Evolutionary conservation across 192 early-diverging fungal species (phyloP), one percentile per base, ranked within the genome.

Genomic region (Jimgerdemannia flammicorona): DNA sequence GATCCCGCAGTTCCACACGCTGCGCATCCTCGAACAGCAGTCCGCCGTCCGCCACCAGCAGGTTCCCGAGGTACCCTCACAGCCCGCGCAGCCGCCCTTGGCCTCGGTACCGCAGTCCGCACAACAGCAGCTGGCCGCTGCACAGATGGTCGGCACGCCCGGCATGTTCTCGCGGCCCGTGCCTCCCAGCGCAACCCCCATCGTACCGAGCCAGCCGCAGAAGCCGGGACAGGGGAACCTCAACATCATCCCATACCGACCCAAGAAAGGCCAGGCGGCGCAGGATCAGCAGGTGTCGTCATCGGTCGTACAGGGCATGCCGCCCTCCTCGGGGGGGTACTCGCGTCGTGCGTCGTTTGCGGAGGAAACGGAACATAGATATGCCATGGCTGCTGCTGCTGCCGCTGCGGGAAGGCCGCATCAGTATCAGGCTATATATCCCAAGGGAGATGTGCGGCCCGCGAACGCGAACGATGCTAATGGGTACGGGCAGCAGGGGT

Each of bases 161-260:
- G 44, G 10, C 70, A 71, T 18, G 18, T 54, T 54, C 63, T 54
- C 43, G 44, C 70, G 7, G 44, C 70, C 20, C 70, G 44, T 65
- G 17, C 70, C 44, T 20, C n/a, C 29, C 70, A 20, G 20, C 70
- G 20, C 7, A 43, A 20, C 63, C 70, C n/a, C n/a, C 7, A 43
- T 29, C 70, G 41, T 29, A 43, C 17, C 17, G 40, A 54, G 19
- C 11, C 70, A 7, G 8, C 18, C 40, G 3, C 41, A 20, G 4
- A 40, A 41, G 44, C 3, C 70, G 39, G 17, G 39, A n/a, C 7
- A n/a, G 3, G 19, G 29, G 4, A 43, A 43, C 43, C 70, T n/a
- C 7, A 20, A 43, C 6, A 4, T 71, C 41, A 43, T 43, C 42
- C 70, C 18, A 40, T 71, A 49, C 14, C 70, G 54, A 43, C 40